Evolutionary conservation across 2,329 filamentous ascomycete species (phyloP).

Genomic region (Pseudogymnoascus sp.): DNA sequence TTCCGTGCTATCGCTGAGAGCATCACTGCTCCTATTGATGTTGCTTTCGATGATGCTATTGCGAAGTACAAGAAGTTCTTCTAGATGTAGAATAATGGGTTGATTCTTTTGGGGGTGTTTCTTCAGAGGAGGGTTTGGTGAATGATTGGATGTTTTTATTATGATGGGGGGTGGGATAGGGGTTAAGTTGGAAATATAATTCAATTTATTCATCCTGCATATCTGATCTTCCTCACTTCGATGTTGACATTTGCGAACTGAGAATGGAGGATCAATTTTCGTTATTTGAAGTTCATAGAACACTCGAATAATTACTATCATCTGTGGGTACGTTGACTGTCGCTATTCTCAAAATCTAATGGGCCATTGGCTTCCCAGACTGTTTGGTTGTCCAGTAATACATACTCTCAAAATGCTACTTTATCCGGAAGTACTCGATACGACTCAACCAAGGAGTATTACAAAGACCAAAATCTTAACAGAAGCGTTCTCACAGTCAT

Average conservation of each 20-base stretch:
- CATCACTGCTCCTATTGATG: constrained; percentile 34
- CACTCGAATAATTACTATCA: too few species aligned
- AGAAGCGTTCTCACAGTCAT: neutral
- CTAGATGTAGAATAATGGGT: neutral
- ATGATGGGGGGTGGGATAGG: neutral
- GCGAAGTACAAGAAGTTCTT: constrained; percentile 14
- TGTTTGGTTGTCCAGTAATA: too few species aligned
- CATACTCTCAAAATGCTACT: too few species aligned
- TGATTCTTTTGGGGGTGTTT: neutral
- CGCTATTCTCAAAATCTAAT: too few species aligned
- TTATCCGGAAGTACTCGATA: neutral
- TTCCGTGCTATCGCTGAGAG: constrained; percentile 16
- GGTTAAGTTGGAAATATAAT: neutral
- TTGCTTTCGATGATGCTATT: constrained; percentile 17
- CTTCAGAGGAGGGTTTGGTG: neutral
- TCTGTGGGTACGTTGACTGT: too few species aligned
- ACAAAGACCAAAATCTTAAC: neutral
- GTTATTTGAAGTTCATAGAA: too few species aligned
- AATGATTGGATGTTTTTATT: neutral
- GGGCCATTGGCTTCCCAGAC: too few species aligned
- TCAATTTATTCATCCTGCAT: neutral
- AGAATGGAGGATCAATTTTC: too few species aligned
- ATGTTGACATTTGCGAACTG: neutral
- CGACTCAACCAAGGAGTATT: neutral
- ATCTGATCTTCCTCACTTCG: neutral